These are phyloP conservation scores for Aspergillus floridensis DNA, from an alignment of 2,329 filamentous ascomycete genomes.

Conservation along the genomic window DNA sequence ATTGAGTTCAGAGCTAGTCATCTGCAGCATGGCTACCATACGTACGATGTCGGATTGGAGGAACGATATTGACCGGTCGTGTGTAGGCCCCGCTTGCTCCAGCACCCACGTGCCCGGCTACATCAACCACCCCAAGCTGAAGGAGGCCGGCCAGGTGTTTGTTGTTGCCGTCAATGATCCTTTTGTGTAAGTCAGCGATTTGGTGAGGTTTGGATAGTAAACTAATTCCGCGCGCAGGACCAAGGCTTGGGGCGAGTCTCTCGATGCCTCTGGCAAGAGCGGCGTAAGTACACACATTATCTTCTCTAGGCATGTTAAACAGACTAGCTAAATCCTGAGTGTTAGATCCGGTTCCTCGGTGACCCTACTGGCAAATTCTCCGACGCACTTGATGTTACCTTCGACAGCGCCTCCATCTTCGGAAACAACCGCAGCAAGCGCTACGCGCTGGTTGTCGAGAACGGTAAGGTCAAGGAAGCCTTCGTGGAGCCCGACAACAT, in stretches of 20 bases:
- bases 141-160: conserved; percentile 78
- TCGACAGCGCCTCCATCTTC: conserved; percentile 76
- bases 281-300: conserved; percentile 59
- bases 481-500: conserved; percentile 88
- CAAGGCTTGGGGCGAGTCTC: conserved; percentile 78
- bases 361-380: conserved; percentile 79
- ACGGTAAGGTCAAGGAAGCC: conserved; percentile 78
- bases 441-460: conserved; percentile 77
- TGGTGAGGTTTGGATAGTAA: no score
- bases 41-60: no score
- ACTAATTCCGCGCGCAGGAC: conserved; percentile 55
- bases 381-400: conserved; percentile 76
- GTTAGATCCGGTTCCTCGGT: conserved; percentile 85
- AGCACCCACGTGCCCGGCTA: conserved; percentile 79
- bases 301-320: not conserved
- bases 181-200: conserved; percentile 68
- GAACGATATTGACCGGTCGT: not conserved
- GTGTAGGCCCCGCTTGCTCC: conserved; percentile 59
- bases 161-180: conserved; percentile 92
- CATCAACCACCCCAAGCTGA: conserved; percentile 74
- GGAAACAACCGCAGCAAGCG: conserved; percentile 81
- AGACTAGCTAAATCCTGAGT: not conserved
- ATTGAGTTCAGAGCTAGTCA: not conserved
- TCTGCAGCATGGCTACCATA: not conserved
- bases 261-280: conserved; percentile 72